phyloP scores from a whole-genome alignment of 2,329 filamentous ascomycete species.

The Exophiala sp. region DNA sequence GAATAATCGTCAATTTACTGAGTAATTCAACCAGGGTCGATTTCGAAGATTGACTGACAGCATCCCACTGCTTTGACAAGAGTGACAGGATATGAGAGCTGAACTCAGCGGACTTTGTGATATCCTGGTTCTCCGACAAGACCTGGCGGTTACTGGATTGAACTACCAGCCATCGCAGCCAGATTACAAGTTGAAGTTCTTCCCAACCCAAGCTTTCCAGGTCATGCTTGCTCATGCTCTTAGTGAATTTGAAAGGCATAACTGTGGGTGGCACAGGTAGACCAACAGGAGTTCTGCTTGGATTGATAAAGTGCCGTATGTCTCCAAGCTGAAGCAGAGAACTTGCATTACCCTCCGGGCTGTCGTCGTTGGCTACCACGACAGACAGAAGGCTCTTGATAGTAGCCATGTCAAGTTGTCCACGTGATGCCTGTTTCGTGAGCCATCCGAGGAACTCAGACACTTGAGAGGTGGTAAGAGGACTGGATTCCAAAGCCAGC shows the following conservation, averaged over 20 bases:
- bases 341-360: slow-evolving; percentile 57
- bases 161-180: slow-evolving; percentile 77
- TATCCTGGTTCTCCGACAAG: slow-evolving; percentile 60
- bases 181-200: slow-evolving; percentile 77
- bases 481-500: slow-evolving; percentile 74
- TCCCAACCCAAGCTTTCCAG: slow-evolving; percentile 82
- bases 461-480: slow-evolving; percentile 74
- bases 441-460: slow-evolving; percentile 82
- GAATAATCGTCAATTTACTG: slow-evolving; percentile 69
- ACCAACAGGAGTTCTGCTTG: slow-evolving; percentile 74
- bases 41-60: slow-evolving; percentile 64
- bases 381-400: slow-evolving; percentile 72
- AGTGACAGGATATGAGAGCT: slow-evolving; percentile 73
- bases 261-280: slow-evolving; percentile 77
- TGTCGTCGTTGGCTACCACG: slow-evolving; percentile 56
- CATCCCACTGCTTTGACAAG: slow-evolving; percentile 87
- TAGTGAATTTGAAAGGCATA: slow-evolving; percentile 80
- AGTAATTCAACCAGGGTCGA: slow-evolving; percentile 63
- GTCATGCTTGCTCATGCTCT: slow-evolving; percentile 61
- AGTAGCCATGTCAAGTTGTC: slow-evolving; percentile 67
- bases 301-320: slow-evolving; percentile 71
- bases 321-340: slow-evolving; percentile 73
- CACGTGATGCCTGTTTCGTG: slow-evolving; percentile 65
- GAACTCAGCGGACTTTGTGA: slow-evolving; percentile 70
- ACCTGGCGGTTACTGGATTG: slow-evolving; percentile 56